A percentile compares a stretch with the other conserved stretches of the same genome.
phyloP scores from a whole-genome alignment of 495 filamentous ascomycete species.

The Penicillium ochrochloron region DNA sequence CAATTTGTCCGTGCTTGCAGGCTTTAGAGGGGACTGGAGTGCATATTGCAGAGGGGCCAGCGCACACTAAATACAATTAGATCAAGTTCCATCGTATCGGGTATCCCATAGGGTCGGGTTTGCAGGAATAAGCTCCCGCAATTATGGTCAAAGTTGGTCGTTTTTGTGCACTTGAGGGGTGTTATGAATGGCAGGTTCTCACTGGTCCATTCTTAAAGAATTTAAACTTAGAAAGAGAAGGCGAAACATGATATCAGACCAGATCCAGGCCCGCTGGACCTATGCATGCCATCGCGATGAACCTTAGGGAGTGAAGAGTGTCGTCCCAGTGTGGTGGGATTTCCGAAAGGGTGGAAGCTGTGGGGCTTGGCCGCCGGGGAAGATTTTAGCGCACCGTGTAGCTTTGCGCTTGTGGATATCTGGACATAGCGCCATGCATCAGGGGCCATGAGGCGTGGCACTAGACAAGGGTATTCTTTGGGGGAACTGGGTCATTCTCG shows the following conservation, averaged over 20 bases:
- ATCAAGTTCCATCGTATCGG: background rate
- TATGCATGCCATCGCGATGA: slow-evolving; percentile 18
- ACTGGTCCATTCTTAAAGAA: background rate
- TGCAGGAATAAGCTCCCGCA: background rate
- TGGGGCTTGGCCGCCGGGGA: slow-evolving; percentile 26
- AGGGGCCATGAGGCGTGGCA: background rate
- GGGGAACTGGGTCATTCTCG: background rate
- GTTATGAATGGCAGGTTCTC: background rate
- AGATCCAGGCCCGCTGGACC: slow-evolving; percentile 3
- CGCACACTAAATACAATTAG: background rate
- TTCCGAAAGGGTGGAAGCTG: slow-evolving; percentile 22
- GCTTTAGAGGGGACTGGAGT: slow-evolving; percentile 14
- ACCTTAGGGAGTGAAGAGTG: background rate
- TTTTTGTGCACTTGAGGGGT: background rate
- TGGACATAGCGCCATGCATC: slow-evolving; percentile 12
- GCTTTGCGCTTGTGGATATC: slow-evolving; percentile 22
- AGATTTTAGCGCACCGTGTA: slow-evolving; percentile 23
- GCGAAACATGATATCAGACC: background rate
- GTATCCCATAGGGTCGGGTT: slow-evolving; percentile 1
- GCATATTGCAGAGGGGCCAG: slow-evolving; percentile 16
- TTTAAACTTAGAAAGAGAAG: background rate
- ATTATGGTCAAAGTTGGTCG: background rate
- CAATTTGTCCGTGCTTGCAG: slow-evolving; percentile 36
- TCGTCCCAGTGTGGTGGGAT: slow-evolving; percentile 24
- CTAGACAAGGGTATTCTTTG: background rate